Evolutionary conservation across 495 filamentous ascomycete genomes (phyloP).

Genomic region (Annulohypoxylon nitens): DNA sequence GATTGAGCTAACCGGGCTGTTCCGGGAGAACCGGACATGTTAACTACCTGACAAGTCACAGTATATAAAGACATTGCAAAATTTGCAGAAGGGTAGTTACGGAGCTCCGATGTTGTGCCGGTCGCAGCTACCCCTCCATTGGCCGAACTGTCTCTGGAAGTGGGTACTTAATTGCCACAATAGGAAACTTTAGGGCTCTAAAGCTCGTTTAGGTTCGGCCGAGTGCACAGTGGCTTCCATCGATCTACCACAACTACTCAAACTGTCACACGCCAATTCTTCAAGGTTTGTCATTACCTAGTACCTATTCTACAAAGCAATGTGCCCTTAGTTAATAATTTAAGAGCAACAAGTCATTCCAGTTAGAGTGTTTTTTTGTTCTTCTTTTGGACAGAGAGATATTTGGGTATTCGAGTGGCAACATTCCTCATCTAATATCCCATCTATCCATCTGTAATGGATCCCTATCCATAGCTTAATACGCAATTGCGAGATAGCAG

Average conservation of each 20-base stretch:
- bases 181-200: background rate
- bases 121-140: background rate
- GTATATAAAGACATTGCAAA: slow-evolving; percentile 5
- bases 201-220: background rate
- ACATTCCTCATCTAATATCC: too few species aligned
- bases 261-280: too few species aligned
- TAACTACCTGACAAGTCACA: background rate
- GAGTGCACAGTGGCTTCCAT: background rate
- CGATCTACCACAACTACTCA: background rate
- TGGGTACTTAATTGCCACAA: background rate
- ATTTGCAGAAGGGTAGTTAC: background rate
- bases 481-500: background rate
- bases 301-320: too few species aligned
- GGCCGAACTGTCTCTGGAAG: background rate
- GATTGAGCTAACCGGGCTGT: slow-evolving; percentile 77
- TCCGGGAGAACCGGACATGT: slow-evolving; percentile 49
- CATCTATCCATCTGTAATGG: background rate
- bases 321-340: too few species aligned
- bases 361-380: too few species aligned
- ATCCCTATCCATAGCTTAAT: background rate
- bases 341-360: too few species aligned
- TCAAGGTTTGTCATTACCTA: too few species aligned
- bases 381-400: too few species aligned
- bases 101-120: slow-evolving; percentile 23
- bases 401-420: too few species aligned